phyloP scores from a whole-genome alignment of 176 grass and related monocot species.

The Ensete glaucum region DNA sequence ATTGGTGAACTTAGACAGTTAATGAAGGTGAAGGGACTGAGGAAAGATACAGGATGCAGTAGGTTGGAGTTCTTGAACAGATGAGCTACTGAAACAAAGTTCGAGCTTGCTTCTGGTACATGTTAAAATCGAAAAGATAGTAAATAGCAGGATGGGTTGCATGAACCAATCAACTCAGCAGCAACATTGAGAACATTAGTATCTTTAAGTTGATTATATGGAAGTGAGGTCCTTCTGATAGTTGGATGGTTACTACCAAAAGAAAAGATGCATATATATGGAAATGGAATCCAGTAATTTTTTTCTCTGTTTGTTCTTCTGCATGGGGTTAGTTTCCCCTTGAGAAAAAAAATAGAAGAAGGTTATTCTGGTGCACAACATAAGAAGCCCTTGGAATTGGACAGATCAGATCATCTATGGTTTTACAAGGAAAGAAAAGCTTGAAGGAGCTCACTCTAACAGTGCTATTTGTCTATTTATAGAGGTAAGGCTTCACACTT shows the following conservation, averaged over 20 bases:
- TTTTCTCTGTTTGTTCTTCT: background rate
- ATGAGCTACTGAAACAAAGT: background rate
- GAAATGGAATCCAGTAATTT: no score
- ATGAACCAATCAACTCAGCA: background rate
- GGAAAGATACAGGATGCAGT: slow-evolving; percentile 43
- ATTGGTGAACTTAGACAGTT: slow-evolving; percentile 32
- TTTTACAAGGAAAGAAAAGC: background rate
- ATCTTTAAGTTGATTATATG: background rate
- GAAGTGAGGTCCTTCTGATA: background rate
- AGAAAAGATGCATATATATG: background rate
- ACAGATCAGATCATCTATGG: background rate
- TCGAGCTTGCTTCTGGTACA: background rate
- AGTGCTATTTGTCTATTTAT: no score
- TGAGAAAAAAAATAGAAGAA: no score
- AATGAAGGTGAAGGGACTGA: slow-evolving; percentile 44
- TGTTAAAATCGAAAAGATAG: background rate
- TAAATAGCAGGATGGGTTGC: background rate
- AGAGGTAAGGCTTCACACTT: no score
- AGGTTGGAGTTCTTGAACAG: slow-evolving; percentile 13
- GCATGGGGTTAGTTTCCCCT: background rate
- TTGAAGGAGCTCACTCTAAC: no score
- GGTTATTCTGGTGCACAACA: no score
- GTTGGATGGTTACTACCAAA: background rate
- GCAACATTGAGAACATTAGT: background rate
- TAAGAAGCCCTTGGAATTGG: background rate